These are phyloP conservation scores for Backusella liffmaniae DNA, from an alignment of 192 early-diverging fungal genomes.

Conservation along the genomic window DNA sequence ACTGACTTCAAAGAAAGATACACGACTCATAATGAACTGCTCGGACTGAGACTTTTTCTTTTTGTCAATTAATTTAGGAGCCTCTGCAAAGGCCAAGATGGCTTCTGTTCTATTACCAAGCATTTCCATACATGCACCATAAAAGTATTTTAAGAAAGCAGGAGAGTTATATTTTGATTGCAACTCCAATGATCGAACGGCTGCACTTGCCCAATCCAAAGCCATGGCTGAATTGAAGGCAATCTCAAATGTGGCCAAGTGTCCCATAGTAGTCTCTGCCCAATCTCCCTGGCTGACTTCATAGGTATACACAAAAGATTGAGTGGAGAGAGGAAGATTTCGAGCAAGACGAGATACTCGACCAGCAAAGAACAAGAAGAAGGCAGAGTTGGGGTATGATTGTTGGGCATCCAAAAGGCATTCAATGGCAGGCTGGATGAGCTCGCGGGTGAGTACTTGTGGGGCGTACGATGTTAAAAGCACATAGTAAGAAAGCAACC, in stretches of 20 bases:
- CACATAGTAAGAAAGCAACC: slow-evolving; percentile 37
- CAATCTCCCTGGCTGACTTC: slow-evolving; percentile 34
- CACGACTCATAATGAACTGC: slow-evolving; percentile 47
- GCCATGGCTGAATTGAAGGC: slow-evolving; percentile 34
- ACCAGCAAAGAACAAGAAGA: slow-evolving; percentile 40
- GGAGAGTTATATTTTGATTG: slow-evolving; percentile 47
- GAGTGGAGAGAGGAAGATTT: slow-evolving; percentile 35
- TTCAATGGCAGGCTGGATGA: slow-evolving; percentile 35
- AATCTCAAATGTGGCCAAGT: slow-evolving; percentile 29
- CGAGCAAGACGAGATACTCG: slow-evolving; percentile 35
- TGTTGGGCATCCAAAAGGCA: slow-evolving; percentile 35
- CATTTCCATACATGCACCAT: slow-evolving; percentile 48
- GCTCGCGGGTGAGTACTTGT: slow-evolving; percentile 32
- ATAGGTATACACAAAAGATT: slow-evolving; percentile 34
- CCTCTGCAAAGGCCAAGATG: slow-evolving; percentile 59
- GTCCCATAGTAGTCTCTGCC: slow-evolving; percentile 31
- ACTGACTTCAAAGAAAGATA: slow-evolving; percentile 47
- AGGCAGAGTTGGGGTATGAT: slow-evolving; percentile 36
- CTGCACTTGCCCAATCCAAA: slow-evolving; percentile 32
- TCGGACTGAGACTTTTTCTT: slow-evolving; percentile 51
- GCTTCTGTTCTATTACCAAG: slow-evolving; percentile 73
- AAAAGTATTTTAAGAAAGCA: slow-evolving; percentile 51
- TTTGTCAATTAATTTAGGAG: slow-evolving; percentile 41
- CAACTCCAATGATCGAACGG: not conserved
- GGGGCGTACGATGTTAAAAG: slow-evolving; percentile 36